Conservation (phyloP, 129 eudicot genomes). For the Pulicaria dysenterica region DNA sequence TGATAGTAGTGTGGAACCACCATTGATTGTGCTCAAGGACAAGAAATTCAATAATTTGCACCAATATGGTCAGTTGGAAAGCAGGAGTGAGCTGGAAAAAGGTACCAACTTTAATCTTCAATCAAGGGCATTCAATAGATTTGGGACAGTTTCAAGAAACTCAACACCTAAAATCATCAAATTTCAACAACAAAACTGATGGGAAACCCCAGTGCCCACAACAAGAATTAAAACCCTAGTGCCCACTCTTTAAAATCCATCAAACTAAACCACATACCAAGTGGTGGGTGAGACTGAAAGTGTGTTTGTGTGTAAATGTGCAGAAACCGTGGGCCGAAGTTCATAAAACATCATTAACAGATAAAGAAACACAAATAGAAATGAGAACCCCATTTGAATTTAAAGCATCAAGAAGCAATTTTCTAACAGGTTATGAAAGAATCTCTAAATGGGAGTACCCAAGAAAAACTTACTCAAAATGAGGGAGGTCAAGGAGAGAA, state of each 20-base stretch:
- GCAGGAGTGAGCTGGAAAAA: constrained; percentile 18
- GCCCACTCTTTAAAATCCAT: constrained; percentile 28
- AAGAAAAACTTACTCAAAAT: constrained; percentile 28
- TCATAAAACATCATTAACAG: constrained; percentile 26
- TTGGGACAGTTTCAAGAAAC: constrained; percentile 23
- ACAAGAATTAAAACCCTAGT: constrained; percentile 7
- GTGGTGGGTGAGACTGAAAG: neutral
- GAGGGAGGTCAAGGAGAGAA: constrained; percentile 17
- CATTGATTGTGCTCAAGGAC: constrained; percentile 4
- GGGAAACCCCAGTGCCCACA: constrained; percentile 11
- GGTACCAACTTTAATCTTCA: constrained; percentile 21
- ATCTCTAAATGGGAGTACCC: constrained; percentile 16
- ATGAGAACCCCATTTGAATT: constrained; percentile 19
- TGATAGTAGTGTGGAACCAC: neutral
- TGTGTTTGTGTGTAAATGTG: constrained; percentile 15
- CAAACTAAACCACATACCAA: constrained; percentile 8
- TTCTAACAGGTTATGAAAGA: constrained; percentile 20
- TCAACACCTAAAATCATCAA: constrained; percentile 1
- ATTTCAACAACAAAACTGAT: constrained; percentile 6
- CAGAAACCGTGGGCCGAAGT: constrained; percentile 25
- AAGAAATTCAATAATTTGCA: constrained; percentile 6
- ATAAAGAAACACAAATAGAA: constrained; percentile 11
- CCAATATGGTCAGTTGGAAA: neutral
- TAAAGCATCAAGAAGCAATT: constrained; percentile 24
- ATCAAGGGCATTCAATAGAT: constrained; percentile 23